Evolutionary conservation across 306 rosid species (phyloP).

Genomic region (Inga oerstediana): DNA sequence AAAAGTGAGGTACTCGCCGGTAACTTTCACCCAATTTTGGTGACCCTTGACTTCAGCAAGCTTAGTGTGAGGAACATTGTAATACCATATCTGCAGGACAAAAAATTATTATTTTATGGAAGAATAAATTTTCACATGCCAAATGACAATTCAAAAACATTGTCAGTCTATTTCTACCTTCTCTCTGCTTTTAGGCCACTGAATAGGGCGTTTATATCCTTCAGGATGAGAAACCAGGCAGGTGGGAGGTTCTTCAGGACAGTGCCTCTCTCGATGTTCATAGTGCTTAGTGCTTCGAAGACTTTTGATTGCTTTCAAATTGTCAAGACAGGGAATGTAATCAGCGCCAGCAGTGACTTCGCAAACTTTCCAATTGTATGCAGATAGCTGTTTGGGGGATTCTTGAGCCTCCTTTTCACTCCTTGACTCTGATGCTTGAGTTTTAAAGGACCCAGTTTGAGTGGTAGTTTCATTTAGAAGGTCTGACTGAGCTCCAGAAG

Average conservation of each 20-base stretch:
- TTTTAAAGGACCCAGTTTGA: constrained; percentile 69
- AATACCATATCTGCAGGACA: constrained; percentile 86
- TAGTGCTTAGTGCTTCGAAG: constrained; percentile 95
- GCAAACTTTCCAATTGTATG: constrained; percentile 83
- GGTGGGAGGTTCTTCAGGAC: constrained; percentile 93
- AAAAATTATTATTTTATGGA: constrained; percentile 37
- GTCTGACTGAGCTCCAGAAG: constrained; percentile 93
- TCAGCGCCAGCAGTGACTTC: constrained; percentile 90
- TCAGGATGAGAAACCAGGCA: constrained; percentile 92
- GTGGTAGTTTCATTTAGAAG: constrained; percentile 72
- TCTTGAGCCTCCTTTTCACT: constrained; percentile 76
- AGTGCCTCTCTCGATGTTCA: constrained; percentile 99
- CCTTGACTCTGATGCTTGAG: constrained; percentile 90
- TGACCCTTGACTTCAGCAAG: constrained; percentile 93
- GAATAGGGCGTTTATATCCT: constrained; percentile 77
- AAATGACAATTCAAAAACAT: constrained; percentile 10
- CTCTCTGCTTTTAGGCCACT: constrained; percentile 96
- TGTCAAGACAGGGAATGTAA: constrained; percentile 96
- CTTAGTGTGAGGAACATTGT: constrained; percentile 91
- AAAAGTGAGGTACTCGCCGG: constrained; percentile 89
- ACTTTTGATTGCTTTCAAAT: constrained; percentile 77
- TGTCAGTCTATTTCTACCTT: constrained; percentile 56
- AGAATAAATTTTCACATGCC: neutral
- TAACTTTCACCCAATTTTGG: constrained; percentile 96
- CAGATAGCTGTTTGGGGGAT: constrained; percentile 49